Evolutionary conservation across 352 stramenopile species (phyloP).

Genomic region (Pythium folliculosum): DNA sequence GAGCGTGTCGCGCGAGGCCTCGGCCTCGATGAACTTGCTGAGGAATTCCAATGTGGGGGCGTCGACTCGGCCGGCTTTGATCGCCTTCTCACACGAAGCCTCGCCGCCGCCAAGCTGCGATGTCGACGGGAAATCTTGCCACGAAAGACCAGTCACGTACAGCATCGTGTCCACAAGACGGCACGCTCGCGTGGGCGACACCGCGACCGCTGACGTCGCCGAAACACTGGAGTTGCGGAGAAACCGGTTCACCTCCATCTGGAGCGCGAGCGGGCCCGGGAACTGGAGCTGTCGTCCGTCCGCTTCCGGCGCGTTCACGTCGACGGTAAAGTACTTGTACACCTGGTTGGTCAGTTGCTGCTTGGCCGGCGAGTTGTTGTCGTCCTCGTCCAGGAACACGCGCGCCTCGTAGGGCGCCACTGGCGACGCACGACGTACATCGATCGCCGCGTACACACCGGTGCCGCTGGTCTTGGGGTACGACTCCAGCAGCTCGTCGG

Average conservation of each 20-base stretch:
- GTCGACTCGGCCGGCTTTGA: slow-evolving; percentile 33
- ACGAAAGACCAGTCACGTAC: slow-evolving; percentile 34
- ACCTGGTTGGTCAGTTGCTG: slow-evolving; percentile 35
- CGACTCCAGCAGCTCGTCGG: slow-evolving; percentile 38
- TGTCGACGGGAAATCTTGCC: slow-evolving; percentile 43
- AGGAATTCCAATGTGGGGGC: slow-evolving; percentile 44
- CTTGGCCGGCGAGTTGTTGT: slow-evolving; percentile 10
- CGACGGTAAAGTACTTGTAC: slow-evolving; percentile 38
- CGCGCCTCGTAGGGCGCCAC: slow-evolving; percentile 16
- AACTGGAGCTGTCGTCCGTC: slow-evolving; percentile 31
- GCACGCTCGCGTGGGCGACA: slow-evolving; percentile 31
- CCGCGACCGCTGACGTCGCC: neutral
- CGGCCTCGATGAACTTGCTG: slow-evolving; percentile 33
- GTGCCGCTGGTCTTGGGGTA: slow-evolving; percentile 40
- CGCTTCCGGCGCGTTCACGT: slow-evolving; percentile 5
- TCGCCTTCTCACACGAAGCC: slow-evolving; percentile 27
- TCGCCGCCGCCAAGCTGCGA: slow-evolving; percentile 40
- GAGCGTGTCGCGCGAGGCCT: slow-evolving; percentile 38
- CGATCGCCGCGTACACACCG: slow-evolving; percentile 50
- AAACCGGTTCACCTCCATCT: slow-evolving; percentile 58
- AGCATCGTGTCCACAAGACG: slow-evolving; percentile 54
- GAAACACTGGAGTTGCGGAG: slow-evolving; percentile 25
- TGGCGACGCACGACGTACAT: slow-evolving; percentile 38
- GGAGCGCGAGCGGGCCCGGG: slow-evolving; percentile 53
- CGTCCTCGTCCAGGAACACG: slow-evolving; percentile 27